Evolutionary conservation across 495 filamentous ascomycete genomes (phyloP), one percentile per base, ranked within the genome.

Genomic region (Aspergillus homomorphus): DNA sequence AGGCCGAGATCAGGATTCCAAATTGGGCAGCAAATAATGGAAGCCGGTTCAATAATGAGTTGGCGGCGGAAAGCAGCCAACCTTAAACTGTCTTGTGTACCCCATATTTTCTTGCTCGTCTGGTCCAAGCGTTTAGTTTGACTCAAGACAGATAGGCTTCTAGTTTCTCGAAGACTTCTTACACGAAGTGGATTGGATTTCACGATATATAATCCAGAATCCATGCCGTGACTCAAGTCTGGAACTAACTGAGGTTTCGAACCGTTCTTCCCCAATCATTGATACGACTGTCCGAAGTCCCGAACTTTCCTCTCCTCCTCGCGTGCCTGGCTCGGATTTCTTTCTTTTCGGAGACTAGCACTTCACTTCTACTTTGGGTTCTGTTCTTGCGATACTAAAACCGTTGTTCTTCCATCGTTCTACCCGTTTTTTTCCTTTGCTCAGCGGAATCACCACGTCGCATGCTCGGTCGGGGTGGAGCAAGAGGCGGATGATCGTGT

Each of bases 11-110:
- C 20, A 24, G 33, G 38, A 51, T 51, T 8, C 19, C 30, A 54
- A 54, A 64, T 64, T 64, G 62, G 62, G 62, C 62, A 64, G 62
- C 62, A 61, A 64, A 49, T 30, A 30, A 14, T 55, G 33, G n/a
- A 48, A 53, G 42, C 24, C 53, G 20, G 16, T 48, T 38, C 51
- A n/a, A n/a, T 45, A 41, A 61, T 64, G 56, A 54, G 55, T 53
- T 61, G 58, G 45, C 54, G 43, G 54, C 48, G 23, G 48, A 30
- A 24, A 51, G 24, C 21, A 22, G 26, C 21, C 21, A 50, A 50
- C 46, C 46, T 50, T 50, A 26, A 50, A 19, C 12, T 7, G 44
- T 28, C 26, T 38, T 38, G 33, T 6, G 4, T 38, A 38, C 33
- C 33, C 33, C 33, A 12, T 5, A 38, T 2, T n/a, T n/a, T 38